These are phyloP conservation scores for Hanseniaspora clermontiae DNA, from an alignment of 805 yeast genomes.

Conservation along the genomic window DNA sequence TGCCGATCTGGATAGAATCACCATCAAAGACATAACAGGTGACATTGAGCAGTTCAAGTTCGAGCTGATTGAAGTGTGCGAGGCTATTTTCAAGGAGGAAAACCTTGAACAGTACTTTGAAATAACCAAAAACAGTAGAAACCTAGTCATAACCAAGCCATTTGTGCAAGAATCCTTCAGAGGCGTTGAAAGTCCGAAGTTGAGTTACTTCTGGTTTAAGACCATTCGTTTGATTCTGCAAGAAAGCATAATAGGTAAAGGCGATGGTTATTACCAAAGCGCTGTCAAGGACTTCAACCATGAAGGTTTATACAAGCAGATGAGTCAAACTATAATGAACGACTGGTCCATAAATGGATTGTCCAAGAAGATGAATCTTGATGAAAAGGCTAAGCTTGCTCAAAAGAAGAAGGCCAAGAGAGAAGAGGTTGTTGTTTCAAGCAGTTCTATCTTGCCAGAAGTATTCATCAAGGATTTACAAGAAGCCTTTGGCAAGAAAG, in stretches of 20 bases:
- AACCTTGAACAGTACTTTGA: background rate
- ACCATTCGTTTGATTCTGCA: conserved; percentile 4
- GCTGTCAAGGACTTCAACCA: background rate
- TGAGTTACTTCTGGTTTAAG: background rate
- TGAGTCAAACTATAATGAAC: background rate
- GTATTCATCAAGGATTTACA: background rate
- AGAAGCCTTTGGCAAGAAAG: background rate
- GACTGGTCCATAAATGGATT: background rate
- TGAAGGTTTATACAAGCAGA: conserved; percentile 6
- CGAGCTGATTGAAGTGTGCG: background rate
- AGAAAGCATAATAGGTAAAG: background rate
- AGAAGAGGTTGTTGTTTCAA: background rate
- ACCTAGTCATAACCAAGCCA: background rate
- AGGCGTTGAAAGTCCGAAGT: background rate
- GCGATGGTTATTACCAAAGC: background rate
- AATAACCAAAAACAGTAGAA: background rate
- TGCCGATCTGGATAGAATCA: background rate
- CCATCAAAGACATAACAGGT: conserved; percentile 3
- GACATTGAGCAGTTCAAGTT: background rate
- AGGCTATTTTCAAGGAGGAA: background rate
- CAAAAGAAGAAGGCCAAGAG: background rate
- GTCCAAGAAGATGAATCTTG: background rate
- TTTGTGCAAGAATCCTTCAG: background rate
- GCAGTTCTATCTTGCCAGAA: background rate
- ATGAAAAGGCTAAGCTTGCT: background rate